phyloP scores from a whole-genome alignment of 371 early-diverging fungal genomes.

The Mortierella sp. region DNA sequence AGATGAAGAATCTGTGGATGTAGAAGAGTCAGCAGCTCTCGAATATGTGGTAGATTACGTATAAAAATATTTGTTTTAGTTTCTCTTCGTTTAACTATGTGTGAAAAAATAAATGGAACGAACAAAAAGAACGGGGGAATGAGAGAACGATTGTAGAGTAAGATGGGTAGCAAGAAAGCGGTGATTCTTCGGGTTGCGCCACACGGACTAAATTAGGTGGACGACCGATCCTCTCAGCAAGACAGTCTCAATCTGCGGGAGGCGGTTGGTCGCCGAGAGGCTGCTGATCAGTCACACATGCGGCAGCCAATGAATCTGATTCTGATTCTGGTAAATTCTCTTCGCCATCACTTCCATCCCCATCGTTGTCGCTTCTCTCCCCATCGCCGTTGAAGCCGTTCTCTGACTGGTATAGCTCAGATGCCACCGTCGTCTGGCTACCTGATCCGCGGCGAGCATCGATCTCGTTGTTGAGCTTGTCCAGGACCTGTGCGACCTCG shows the following conservation, averaged over 20 bases:
- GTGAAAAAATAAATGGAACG: no score
- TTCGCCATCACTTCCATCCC: no score
- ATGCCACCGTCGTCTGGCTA: constrained; percentile 12
- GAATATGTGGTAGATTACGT: no score
- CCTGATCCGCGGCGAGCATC: constrained; percentile 13
- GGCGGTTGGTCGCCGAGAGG: constrained; percentile 12
- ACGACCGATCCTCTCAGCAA: constrained; percentile 8
- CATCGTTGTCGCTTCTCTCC: constrained; percentile 15
- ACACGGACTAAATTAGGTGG: neutral
- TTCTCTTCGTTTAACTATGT: no score
- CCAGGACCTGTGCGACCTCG: constrained; percentile 11
- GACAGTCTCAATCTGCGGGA: constrained; percentile 16
- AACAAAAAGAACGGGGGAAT: no score
- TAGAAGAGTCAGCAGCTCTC: no score
- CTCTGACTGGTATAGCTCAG: constrained; percentile 18
- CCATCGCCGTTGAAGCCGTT: constrained; percentile 11
- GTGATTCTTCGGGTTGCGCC: no score
- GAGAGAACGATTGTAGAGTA: no score
- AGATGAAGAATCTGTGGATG: no score
- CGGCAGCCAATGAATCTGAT: neutral
- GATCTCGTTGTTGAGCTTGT: constrained; percentile 22
- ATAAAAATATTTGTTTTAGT: no score
- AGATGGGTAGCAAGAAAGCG: no score
- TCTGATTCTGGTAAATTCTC: constrained; percentile 15
- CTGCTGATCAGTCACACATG: constrained; percentile 16